Evolutionary conservation across 108 stramenopile genomes (phyloP).

Genomic region (Cyclotella cryptica): DNA sequence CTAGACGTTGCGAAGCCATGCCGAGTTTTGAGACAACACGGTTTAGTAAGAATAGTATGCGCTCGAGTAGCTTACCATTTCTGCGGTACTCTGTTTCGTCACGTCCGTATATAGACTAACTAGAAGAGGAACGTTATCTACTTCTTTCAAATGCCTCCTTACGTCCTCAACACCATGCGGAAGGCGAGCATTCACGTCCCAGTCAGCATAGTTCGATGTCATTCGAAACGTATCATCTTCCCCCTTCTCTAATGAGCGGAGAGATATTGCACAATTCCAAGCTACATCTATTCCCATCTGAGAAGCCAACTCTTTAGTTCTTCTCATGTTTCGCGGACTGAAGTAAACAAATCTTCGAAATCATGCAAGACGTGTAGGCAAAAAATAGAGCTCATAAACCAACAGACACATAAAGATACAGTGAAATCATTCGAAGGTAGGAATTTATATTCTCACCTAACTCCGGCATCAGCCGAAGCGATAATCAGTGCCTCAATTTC

Average conservation of each 20-base stretch:
- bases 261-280: slow-evolving; percentile 96
- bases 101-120: slow-evolving; percentile 97
- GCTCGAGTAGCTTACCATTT: slow-evolving; percentile 73
- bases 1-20: slow-evolving; percentile 18
- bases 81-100: slow-evolving; percentile 86
- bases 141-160: slow-evolving; percentile 80
- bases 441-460: slow-evolving; percentile 69
- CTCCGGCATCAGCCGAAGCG: slow-evolving; percentile 87
- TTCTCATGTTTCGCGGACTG: slow-evolving; percentile 96
- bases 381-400: not conserved
- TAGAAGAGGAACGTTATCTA: slow-evolving; percentile 97
- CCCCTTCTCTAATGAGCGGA: slow-evolving; percentile 82
- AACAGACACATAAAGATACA: too few relatives aligned
- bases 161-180: slow-evolving; percentile 95
- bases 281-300: slow-evolving; percentile 97
- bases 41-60: not conserved
- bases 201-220: slow-evolving; percentile 94
- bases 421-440: too few relatives aligned
- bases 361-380: not conserved
- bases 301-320: slow-evolving; percentile 94
- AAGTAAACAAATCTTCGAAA: slow-evolving; percentile 79
- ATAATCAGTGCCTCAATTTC: slow-evolving; percentile 89
- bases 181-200: slow-evolving; percentile 96
- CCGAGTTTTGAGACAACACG: not conserved
- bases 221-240: slow-evolving; percentile 90